phyloP scores from a whole-genome alignment of 2,329 filamentous ascomycete genomes.

The Chrysoporthe austroafricana region DNA sequence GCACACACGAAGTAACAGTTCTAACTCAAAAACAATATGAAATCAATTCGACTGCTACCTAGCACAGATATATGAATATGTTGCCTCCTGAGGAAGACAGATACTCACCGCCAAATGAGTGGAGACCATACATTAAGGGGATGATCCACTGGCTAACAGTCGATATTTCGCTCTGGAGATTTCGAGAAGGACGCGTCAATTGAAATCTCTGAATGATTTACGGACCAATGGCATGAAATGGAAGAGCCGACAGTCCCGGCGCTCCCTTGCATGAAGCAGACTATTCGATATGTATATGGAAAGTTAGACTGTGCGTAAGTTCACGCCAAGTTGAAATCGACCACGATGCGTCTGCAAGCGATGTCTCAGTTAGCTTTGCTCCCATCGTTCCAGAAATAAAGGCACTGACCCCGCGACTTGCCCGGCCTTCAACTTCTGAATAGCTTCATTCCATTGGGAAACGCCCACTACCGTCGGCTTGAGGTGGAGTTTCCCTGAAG shows the following conservation, averaged over 20 bases:
- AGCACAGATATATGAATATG: background rate
- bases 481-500: conserved; percentile 10
- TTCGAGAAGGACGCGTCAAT: background rate
- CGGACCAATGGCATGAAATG: background rate
- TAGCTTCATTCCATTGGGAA: background rate
- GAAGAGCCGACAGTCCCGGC: background rate
- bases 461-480: conserved; percentile 6
- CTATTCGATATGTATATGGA: background rate
- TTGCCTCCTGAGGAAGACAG: background rate
- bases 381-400: too few species aligned
- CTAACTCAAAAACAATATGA: background rate
- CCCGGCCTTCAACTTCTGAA: background rate
- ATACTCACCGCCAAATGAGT: conserved; percentile 25
- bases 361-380: background rate
- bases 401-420: background rate
- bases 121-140: conserved; percentile 15
- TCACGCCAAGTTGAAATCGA: conserved; percentile 13
- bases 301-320: background rate
- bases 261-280: background rate
- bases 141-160: conserved; percentile 18
- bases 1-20: background rate
- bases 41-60: background rate
- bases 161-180: background rate
- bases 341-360: conserved; percentile 11
- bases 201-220: background rate